phyloP scores from a whole-genome alignment of 768 basidiomycete species.

The Aureoboletus auriporus region DNA sequence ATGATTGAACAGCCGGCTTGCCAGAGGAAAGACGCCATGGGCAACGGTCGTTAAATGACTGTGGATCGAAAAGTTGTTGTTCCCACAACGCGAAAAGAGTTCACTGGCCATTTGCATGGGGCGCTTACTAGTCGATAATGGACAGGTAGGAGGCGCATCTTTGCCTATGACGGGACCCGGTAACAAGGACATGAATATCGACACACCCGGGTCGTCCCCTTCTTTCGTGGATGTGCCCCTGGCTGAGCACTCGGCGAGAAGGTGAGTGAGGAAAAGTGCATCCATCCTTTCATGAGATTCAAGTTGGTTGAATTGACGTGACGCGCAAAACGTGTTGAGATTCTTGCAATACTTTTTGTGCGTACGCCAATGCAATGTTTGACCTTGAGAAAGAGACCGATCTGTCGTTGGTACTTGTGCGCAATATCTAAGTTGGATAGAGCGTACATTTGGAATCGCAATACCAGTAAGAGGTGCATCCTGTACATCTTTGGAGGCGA shows the following conservation, averaged over 20 bases:
- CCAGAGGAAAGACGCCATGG: slow-evolving; percentile 72
- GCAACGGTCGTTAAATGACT: slow-evolving; percentile 67
- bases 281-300: slow-evolving; percentile 54
- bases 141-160: slow-evolving; percentile 32
- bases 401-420: slow-evolving; percentile 4
- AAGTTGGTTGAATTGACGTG: slow-evolving; percentile 45
- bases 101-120: slow-evolving; percentile 20
- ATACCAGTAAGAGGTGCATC: slow-evolving; percentile 72
- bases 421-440: slow-evolving; percentile 5
- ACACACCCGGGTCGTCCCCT: slow-evolving; percentile 25
- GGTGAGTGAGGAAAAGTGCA: slow-evolving; percentile 59
- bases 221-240: slow-evolving; percentile 3
- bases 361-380: slow-evolving; percentile 59
- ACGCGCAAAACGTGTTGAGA: slow-evolving; percentile 44
- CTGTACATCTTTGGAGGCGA: slow-evolving; percentile 53
- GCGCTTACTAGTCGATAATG: slow-evolving; percentile 23
- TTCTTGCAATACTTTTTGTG: slow-evolving; percentile 70
- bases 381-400: slow-evolving; percentile 43
- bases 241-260: slow-evolving; percentile 41
- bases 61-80: slow-evolving; percentile 80
- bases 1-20: slow-evolving; percentile 82
- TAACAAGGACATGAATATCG: slow-evolving; percentile 42
- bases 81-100: slow-evolving; percentile 62
- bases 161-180: slow-evolving; percentile 33
- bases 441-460: slow-evolving; percentile 60